Percentiles rank a stretch among this genome's conserved stretches.
Evolutionary conservation across 2,329 filamentous ascomycete genomes (phyloP).

Genomic region (Colletotrichum gigasporum): DNA sequence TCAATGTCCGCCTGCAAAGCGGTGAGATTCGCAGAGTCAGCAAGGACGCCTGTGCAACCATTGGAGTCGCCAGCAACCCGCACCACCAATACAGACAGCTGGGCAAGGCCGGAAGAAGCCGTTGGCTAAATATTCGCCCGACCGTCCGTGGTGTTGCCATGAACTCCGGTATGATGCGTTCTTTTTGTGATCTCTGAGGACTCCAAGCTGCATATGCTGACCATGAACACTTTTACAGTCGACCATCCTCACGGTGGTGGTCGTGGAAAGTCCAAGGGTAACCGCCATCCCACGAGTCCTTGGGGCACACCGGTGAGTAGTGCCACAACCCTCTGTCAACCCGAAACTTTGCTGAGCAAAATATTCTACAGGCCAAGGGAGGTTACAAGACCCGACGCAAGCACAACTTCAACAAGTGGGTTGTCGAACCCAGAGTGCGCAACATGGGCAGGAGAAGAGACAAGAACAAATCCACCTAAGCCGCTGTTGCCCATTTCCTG

Average conservation of each 20-base stretch:
- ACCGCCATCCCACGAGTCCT: conserved; percentile 91
- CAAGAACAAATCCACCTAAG: conserved; percentile 51
- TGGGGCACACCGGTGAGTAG: conserved; percentile 92
- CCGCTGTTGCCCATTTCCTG: neutral
- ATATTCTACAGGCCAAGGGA: conserved; percentile 70
- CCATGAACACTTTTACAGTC: conserved; percentile 52
- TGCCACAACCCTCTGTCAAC: neutral
- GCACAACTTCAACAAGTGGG: conserved; percentile 90
- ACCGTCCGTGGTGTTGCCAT: conserved; percentile 98
- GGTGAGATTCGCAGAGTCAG: conserved; percentile 91
- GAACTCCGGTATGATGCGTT: conserved; percentile 80
- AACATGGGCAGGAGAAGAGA: conserved; percentile 90
- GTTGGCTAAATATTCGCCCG: conserved; percentile 93
- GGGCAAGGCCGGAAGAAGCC: conserved; percentile 92
- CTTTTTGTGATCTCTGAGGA: too few species aligned
- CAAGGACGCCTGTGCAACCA: conserved; percentile 92
- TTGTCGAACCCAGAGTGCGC: conserved; percentile 83
- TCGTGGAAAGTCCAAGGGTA: conserved; percentile 99
- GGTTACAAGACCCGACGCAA: conserved; percentile 92
- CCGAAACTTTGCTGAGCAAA: conserved; percentile 39
- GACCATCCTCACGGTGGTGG: conserved; percentile 99
- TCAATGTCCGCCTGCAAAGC: conserved; percentile 88
- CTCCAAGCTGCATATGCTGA: conserved; percentile 17
- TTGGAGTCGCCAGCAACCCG: conserved; percentile 93
- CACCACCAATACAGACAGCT: conserved; percentile 90